These are phyloP conservation scores for Chloris gayana DNA, from an alignment of 176 grass and related monocot species.

Conservation along the genomic window DNA sequence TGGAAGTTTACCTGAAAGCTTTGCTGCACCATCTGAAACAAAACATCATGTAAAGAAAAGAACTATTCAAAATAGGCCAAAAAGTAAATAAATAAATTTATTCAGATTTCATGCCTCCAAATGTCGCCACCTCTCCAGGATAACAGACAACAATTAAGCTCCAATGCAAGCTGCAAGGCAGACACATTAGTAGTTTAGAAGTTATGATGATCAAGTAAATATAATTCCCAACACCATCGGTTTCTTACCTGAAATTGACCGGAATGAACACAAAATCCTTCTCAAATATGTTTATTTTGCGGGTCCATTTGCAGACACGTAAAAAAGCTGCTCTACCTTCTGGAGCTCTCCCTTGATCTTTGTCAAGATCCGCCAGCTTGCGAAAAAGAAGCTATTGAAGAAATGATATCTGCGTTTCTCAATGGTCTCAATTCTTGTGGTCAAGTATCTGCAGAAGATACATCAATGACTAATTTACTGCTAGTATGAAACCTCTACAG, in stretches of 20 bases:
- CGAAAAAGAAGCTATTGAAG: conserved; percentile 99
- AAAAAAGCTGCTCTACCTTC: conserved; percentile 93
- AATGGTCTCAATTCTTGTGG: conserved; percentile 56
- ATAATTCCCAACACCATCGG: neutral
- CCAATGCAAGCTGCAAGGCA: conserved; percentile 84
- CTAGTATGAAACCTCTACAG: conserved; percentile 6
- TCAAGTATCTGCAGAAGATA: conserved; percentile 74
- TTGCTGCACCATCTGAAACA: conserved; percentile 58
- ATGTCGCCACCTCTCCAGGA: conserved; percentile 73
- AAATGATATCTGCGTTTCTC: conserved; percentile 73
- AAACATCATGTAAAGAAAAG: conserved; percentile 37
- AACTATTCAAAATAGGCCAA: neutral
- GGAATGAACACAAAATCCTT: conserved; percentile 99
- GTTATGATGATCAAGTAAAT: neutral
- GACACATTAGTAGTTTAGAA: conserved; percentile 31
- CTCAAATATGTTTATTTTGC: conserved; percentile 93
- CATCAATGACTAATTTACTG: conserved; percentile 35
- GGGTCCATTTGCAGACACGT: conserved; percentile 96
- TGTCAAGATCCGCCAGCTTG: conserved; percentile 98
- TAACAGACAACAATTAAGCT: conserved; percentile 96
- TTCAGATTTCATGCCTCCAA: conserved; percentile 47
- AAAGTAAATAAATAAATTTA: conserved; percentile 28
- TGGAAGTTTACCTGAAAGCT: conserved; percentile 60
- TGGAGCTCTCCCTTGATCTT: conserved; percentile 78
- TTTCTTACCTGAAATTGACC: conserved; percentile 94